phyloP scores from a whole-genome alignment of 176 grass and related monocot species.

The Lolium multiflorum region DNA sequence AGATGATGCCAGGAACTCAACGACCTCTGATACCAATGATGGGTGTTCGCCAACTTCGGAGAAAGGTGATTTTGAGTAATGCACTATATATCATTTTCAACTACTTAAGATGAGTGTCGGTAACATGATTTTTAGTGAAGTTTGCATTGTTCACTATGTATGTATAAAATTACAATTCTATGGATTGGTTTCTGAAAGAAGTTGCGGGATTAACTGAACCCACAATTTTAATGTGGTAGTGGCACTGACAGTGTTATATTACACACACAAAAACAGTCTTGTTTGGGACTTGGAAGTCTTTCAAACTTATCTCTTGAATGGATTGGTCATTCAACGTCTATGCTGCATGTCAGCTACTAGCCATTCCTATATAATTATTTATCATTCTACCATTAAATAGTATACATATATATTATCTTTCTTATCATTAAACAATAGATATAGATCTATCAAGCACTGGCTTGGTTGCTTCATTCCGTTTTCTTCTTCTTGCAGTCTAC shows the following conservation, averaged over 20 bases:
- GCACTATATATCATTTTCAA: not conserved
- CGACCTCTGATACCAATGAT: not conserved
- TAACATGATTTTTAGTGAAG: not conserved
- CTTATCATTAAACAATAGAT: no score
- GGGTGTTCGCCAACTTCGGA: not conserved
- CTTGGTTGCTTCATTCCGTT: no score
- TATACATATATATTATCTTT: no score
- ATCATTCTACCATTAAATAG: no score
- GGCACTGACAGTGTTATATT: not conserved
- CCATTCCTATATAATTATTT: no score
- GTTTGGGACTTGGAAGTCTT: not conserved
- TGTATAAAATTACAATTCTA: not conserved
- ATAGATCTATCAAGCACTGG: no score
- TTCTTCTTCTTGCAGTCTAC: no score
- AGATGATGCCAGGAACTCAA: constrained; percentile 42
- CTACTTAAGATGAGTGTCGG: not conserved
- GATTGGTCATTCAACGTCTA: no score
- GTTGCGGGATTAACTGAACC: not conserved
- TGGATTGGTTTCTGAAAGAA: not conserved
- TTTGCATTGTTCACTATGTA: not conserved
- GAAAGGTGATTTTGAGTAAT: not conserved
- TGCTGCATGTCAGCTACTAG: no score
- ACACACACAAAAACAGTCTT: not conserved
- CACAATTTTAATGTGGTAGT: not conserved
- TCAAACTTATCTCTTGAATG: not conserved